A percentile compares a stretch with the other conserved stretches of the same genome.
Evolutionary conservation across 306 rosid species (phyloP).

Genomic region (Prunus salicina): DNA sequence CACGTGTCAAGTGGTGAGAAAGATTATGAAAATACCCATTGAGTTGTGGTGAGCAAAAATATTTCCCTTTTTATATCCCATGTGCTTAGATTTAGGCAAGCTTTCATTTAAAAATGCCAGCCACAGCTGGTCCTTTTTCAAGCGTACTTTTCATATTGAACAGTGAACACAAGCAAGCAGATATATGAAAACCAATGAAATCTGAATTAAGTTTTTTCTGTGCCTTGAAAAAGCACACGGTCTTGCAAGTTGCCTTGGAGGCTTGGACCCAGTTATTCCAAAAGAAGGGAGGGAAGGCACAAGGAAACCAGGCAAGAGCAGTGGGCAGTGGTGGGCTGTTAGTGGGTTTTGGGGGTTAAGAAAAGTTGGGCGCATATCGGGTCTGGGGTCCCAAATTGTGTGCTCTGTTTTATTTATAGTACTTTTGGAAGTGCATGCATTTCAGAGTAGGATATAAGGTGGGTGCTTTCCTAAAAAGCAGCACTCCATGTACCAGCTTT

Average conservation of each 20-base stretch:
- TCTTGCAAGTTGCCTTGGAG: not conserved
- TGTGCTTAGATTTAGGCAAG: not conserved
- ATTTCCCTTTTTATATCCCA: not conserved
- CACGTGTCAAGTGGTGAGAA: too few species aligned
- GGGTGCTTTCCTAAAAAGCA: not conserved
- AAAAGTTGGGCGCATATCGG: not conserved
- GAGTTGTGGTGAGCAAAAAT: not conserved
- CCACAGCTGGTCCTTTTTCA: not conserved
- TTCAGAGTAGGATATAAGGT: not conserved
- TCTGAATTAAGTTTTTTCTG: not conserved
- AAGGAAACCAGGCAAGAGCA: not conserved
- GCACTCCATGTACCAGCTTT: not conserved
- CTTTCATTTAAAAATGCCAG: not conserved
- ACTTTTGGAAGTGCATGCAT: constrained; percentile 1
- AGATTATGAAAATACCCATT: accelerated
- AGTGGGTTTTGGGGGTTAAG: not conserved
- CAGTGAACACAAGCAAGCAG: not conserved
- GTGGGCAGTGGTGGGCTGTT: not conserved
- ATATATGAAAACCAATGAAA: not conserved
- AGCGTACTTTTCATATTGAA: not conserved
- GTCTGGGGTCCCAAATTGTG: constrained; percentile 6
- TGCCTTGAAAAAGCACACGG: not conserved
- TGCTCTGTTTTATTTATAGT: not conserved
- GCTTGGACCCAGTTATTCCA: not conserved
- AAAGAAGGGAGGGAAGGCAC: not conserved